Evolutionary conservation across 371 early-diverging fungal genomes (phyloP), one percentile per base, ranked within the genome.

Genomic region (Mucor irregularis): DNA sequence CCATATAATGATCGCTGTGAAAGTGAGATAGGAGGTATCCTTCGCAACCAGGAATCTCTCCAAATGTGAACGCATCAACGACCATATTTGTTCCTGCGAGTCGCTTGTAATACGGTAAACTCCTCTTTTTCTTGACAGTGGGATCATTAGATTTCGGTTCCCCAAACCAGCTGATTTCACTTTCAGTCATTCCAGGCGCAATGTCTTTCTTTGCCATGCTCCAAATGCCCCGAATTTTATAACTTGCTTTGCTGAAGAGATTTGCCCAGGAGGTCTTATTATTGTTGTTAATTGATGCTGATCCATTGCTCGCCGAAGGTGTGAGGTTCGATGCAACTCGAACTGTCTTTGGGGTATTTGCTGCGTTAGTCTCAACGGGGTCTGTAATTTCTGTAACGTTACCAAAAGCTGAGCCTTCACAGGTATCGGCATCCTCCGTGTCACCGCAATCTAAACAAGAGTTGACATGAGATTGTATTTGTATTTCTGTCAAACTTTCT

Each of bases 21-120:
- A 89, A 95, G 64, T 95, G 95, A 3, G 89, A 83, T 21, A 97
- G 69, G 59, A 96, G 95, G 52, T 96, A 96, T 0, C 86, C 92
- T 0, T 84, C 75, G 61, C 90, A 89, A 2, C 78, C 82, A 0
- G 66, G 70, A 10, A 94, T 77, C 1, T 61, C 66, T 2, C 98
- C 96, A 79, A 89, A 93, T 0, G 68, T 68, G 61, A 97, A 96
- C 0, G 95, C 96, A 64, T 97, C 98, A 1, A 97, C 92, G 0
- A 90, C 87, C 56, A 94, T 90, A 0, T 56, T 62, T 0, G 95
- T 94, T 21, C 75, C 86, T 81, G 51, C 44, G 9, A 54, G 22
- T 30, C 43, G 29, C 31, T 53, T 57, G 35, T 39, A 35, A 26
- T 42, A 53, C n/a, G 47, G 56, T 19, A 49, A 28, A 2, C 2